Conservation (phyloP, 768 basidiomycete species). For the Rhizopogon roseolus region DNA sequence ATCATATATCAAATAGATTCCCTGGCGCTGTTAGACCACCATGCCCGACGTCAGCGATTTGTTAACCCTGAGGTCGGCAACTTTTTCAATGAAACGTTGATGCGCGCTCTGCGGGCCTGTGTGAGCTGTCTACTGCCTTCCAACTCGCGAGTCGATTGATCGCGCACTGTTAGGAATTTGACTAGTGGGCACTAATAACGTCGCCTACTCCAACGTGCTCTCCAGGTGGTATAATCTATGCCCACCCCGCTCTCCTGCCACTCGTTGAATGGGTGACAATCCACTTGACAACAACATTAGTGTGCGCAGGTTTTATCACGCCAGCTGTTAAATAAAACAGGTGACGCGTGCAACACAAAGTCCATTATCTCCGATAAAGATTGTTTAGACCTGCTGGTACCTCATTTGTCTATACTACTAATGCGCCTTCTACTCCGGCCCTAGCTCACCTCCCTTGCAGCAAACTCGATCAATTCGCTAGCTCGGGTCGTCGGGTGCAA, state of each 20-base stretch:
- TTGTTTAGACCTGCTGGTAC: neutral
- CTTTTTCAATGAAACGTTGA: neutral
- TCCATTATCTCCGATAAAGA: neutral
- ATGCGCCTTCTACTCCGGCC: neutral
- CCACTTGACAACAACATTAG: neutral
- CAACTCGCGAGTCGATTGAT: neutral
- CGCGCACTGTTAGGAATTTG: neutral
- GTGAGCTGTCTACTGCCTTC: neutral
- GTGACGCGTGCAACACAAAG: neutral
- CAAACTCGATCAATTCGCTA: neutral
- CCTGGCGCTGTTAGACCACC: too few relatives aligned
- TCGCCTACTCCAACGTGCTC: neutral
- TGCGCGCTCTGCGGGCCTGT: neutral
- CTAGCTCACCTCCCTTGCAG: neutral
- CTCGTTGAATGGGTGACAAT: too few relatives aligned
- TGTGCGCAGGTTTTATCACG: neutral
- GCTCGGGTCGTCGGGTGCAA: neutral
- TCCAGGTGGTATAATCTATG: too few relatives aligned
- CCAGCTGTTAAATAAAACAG: neutral
- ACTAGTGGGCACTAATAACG: neutral
- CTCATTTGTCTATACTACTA: neutral
- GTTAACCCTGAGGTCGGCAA: neutral
- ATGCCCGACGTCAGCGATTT: neutral
- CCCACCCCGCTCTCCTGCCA: too few relatives aligned
- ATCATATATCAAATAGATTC: constrained; percentile 1